phyloP scores from a whole-genome alignment of 2,329 filamentous ascomycete species.

The Neofusicoccum umdonicola region DNA sequence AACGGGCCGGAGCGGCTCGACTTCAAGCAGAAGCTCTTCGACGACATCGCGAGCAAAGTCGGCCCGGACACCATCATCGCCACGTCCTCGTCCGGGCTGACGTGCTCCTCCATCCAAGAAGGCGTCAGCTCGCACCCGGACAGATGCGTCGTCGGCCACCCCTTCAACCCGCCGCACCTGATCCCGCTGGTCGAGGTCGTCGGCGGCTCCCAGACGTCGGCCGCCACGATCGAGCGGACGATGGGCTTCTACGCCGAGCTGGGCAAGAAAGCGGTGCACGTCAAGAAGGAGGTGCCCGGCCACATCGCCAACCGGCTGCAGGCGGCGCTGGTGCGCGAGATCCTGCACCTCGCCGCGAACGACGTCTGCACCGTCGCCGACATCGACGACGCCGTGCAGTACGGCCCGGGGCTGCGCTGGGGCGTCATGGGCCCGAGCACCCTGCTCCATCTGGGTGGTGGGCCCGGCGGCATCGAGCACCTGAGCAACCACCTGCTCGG shows the following conservation, averaged over 20 bases:
- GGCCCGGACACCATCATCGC: conserved; percentile 39
- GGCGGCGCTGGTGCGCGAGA: conserved; percentile 23
- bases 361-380: conserved; percentile 22
- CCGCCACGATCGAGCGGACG: conserved; percentile 25
- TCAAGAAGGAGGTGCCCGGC: conserved; percentile 43
- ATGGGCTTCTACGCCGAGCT: conserved; percentile 41
- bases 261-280: conserved; percentile 42
- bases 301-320: conserved; percentile 49
- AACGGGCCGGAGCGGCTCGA: conserved; percentile 43
- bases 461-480: conserved; percentile 23
- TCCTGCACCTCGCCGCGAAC: conserved; percentile 20
- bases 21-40: conserved; percentile 40
- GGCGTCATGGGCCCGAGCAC: conserved; percentile 23
- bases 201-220: conserved; percentile 32
- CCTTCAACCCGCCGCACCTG: conserved; percentile 51
- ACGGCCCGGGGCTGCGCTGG: conserved; percentile 23
- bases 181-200: conserved; percentile 50
- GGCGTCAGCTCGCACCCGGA: conserved; percentile 27
- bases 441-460: conserved; percentile 22
- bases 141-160: conserved; percentile 46
- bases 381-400: conserved; percentile 23
- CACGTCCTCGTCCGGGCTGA: conserved; percentile 41
- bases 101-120: conserved; percentile 31
- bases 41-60: conserved; percentile 32
- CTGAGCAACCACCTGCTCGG: conserved; percentile 21